Conservation (phyloP, 129 eudicot species). For the Helichrysum umbraculigerum region DNA sequence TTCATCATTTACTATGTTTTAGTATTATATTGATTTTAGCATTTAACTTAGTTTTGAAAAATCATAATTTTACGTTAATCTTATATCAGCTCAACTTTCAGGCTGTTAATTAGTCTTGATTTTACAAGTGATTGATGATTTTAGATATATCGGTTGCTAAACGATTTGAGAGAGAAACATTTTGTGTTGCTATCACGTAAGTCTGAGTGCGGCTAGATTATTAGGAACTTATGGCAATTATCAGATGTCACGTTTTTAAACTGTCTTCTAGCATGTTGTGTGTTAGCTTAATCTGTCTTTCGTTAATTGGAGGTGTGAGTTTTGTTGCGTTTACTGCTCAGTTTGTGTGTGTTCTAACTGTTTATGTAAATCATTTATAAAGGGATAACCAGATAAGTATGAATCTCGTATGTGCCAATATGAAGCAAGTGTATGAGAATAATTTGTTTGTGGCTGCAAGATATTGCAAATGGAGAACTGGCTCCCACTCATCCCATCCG, state of each 20-base stretch:
- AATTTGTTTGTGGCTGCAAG: constrained; percentile 45
- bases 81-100: background rate
- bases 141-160: background rate
- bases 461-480: constrained; percentile 75
- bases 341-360: background rate
- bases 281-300: background rate
- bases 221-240: background rate
- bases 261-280: background rate
- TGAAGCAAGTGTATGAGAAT: constrained; percentile 5
- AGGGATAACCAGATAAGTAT: background rate
- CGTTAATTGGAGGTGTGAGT: background rate
- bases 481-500: constrained; percentile 88
- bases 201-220: no score
- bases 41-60: background rate
- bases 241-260: background rate
- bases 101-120: background rate
- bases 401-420: background rate
- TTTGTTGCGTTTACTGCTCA: constrained; percentile 5
- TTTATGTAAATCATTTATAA: background rate
- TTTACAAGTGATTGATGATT: background rate
- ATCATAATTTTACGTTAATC: background rate
- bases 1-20: background rate
- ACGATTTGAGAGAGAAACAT: constrained; percentile 1
- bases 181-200: constrained; percentile 4
- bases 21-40: background rate